These are phyloP conservation scores for Drosera spatulata DNA, from an alignment of 179 eudicot genomes.

Conservation along the genomic window DNA sequence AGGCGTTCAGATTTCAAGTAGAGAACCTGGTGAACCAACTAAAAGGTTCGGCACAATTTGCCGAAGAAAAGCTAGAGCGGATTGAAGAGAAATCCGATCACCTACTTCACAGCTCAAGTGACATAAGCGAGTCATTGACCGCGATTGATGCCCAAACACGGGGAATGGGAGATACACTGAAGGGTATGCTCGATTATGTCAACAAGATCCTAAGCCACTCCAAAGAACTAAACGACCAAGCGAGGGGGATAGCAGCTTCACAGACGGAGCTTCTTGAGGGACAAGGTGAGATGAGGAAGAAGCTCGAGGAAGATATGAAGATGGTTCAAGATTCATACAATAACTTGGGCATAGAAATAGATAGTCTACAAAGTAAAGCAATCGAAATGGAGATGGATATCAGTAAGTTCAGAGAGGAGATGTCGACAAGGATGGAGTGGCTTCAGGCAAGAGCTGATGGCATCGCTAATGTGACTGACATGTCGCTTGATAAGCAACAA, in stretches of 20 bases:
- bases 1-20: slow-evolving; percentile 53
- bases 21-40: slow-evolving; percentile 69
- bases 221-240: slow-evolving; percentile 36
- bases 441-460: slow-evolving; percentile 66
- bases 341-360: slow-evolving; percentile 33
- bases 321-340: slow-evolving; percentile 39
- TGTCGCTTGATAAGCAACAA: slow-evolving; percentile 59
- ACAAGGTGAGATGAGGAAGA: slow-evolving; percentile 41
- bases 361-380: slow-evolving; percentile 32
- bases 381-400: slow-evolving; percentile 47
- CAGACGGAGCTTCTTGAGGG: slow-evolving; percentile 50
- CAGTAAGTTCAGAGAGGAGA: slow-evolving; percentile 39
- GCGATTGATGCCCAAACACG: slow-evolving; percentile 40
- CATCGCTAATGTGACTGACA: slow-evolving; percentile 38
- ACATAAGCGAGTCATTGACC: slow-evolving; percentile 41
- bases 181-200: slow-evolving; percentile 33
- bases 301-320: slow-evolving; percentile 42
- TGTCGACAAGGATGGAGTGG: slow-evolving; percentile 39
- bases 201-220: slow-evolving; percentile 31
- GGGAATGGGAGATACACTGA: slow-evolving; percentile 35
- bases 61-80: slow-evolving; percentile 48
- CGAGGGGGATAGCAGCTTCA: slow-evolving; percentile 38
- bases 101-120: slow-evolving; percentile 26
- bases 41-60: slow-evolving; percentile 43
- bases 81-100: slow-evolving; percentile 46